phyloP scores from a whole-genome alignment of 2,329 filamentous ascomycete genomes.

The Aspergillus sojae region DNA sequence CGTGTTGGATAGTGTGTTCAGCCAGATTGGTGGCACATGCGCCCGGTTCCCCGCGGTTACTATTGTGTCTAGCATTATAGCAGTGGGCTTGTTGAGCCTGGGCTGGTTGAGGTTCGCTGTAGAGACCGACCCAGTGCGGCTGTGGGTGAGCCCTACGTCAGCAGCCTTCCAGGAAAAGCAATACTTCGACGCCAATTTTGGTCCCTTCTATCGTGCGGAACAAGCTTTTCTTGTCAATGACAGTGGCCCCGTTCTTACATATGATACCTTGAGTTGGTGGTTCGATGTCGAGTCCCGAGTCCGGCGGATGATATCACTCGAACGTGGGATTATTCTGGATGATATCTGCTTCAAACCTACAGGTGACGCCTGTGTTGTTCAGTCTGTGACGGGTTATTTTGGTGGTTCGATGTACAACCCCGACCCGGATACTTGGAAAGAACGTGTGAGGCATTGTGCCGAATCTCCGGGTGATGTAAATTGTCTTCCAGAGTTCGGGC shows the following conservation, averaged over 20 bases:
- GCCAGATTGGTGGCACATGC: constrained; percentile 75
- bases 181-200: constrained; percentile 92
- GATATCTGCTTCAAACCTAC: constrained; percentile 95
- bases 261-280: constrained; percentile 92
- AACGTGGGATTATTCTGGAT: constrained; percentile 69
- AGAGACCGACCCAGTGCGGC: constrained; percentile 82
- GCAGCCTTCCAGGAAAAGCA: constrained; percentile 87
- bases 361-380: constrained; percentile 84
- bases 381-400: constrained; percentile 91
- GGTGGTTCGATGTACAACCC: constrained; percentile 66
- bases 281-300: constrained; percentile 83
- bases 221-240: constrained; percentile 95
- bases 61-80: constrained; percentile 72
- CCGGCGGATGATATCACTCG: constrained; percentile 68
- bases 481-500: constrained; percentile 85
- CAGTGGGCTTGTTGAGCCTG: constrained; percentile 77
- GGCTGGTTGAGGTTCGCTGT: constrained; percentile 90
- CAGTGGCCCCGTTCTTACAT: constrained; percentile 79
- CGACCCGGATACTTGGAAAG: constrained; percentile 69
- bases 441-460: constrained; percentile 72
- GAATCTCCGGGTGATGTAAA: constrained; percentile 70
- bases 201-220: constrained; percentile 92
- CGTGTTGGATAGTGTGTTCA: constrained; percentile 78
- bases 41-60: constrained; percentile 84
- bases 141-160: constrained; percentile 97